Evolutionary conservation across 2,329 filamentous ascomycete genomes (phyloP), one percentile per base, ranked within the genome.

Genomic region (Cladosporium sp.): DNA sequence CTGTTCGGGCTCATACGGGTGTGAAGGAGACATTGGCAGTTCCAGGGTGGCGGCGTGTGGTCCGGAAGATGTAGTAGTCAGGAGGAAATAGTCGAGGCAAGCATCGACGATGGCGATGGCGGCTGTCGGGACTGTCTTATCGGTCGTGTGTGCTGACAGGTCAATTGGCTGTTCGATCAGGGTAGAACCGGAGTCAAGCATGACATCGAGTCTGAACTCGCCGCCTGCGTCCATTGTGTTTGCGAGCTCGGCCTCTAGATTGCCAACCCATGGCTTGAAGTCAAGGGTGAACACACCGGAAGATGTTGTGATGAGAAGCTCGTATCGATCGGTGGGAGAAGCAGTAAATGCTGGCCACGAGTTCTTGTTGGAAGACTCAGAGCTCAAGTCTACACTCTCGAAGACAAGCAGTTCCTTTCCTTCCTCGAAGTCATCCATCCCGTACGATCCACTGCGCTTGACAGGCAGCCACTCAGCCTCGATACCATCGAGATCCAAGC

Each of bases 401-500:
- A 77, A 73, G 2, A 79, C 64, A 12, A 74, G 60, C 15, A 74
- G 59, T 22, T 67, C 64, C 28, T 68, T 65, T 9, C 62, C 60
- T 9, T 65, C 65, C 8, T 69, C 66, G 1, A 59, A 55, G 25
- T 71, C 67, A 36, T 68, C 61, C 14, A 64, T 56, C 7, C 65
- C 64, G 20, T 65, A 63, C 8, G 64, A 59, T 55, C 67, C 57
- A 28, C 64, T 64, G 7, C 70, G 65, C 51, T 71, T 70, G 15
- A 72, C 69, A 19, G 84, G 84, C 7, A 87, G 76, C 85, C 85
- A 88, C 65, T 84, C 81, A 7, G 82, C 84, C 64, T 85, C 79
- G 2, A 88, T 78, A 0, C 84, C 84, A 52, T 86, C 81, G 34
- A 86, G 69, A 63, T 87, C 83, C 28, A 88, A 75, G 61, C 81